Evolutionary conservation across 306 rosid genomes (phyloP).

Genomic region (Fagus crenata): DNA sequence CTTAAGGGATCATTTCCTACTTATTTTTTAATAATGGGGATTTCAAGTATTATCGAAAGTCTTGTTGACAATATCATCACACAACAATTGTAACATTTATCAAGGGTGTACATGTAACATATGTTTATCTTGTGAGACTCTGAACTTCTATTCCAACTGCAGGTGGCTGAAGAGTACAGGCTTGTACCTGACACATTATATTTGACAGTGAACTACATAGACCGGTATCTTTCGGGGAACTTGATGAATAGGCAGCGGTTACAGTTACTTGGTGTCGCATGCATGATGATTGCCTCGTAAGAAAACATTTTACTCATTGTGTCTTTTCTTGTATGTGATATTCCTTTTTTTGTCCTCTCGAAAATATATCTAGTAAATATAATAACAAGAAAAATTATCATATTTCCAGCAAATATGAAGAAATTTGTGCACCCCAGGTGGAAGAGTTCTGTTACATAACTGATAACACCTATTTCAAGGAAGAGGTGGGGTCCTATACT

Average conservation of each 20-base stretch:
- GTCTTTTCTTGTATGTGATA: slow-evolving; percentile 1
- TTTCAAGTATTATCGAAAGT: not conserved
- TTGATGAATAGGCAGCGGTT: slow-evolving; percentile 75
- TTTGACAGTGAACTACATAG: slow-evolving; percentile 89
- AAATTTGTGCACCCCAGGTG: slow-evolving; percentile 98
- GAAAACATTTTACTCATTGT: slow-evolving; percentile 14
- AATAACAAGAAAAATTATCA: slow-evolving; percentile 11
- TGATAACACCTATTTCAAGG: slow-evolving; percentile 92
- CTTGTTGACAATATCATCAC: not conserved
- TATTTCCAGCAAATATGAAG: slow-evolving; percentile 80
- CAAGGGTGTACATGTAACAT: not conserved
- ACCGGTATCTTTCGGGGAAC: slow-evolving; percentile 90
- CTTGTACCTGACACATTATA: slow-evolving; percentile 94
- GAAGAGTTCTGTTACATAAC: slow-evolving; percentile 96
- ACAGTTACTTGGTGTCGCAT: slow-evolving; percentile 93
- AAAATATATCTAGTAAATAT: not conserved
- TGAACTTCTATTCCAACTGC: slow-evolving; percentile 30
- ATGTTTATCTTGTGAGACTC: slow-evolving; percentile 6
- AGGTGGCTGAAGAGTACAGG: slow-evolving; percentile 98
- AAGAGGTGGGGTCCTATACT: slow-evolving; percentile 55
- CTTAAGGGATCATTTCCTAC: not conserved
- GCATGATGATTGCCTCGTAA: slow-evolving; percentile 99
- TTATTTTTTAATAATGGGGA: not conserved
- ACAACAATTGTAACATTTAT: not conserved
- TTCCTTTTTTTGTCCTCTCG: not conserved